phyloP scores from a whole-genome alignment of 371 early-diverging fungal species.

The Parasitella parasitica region DNA sequence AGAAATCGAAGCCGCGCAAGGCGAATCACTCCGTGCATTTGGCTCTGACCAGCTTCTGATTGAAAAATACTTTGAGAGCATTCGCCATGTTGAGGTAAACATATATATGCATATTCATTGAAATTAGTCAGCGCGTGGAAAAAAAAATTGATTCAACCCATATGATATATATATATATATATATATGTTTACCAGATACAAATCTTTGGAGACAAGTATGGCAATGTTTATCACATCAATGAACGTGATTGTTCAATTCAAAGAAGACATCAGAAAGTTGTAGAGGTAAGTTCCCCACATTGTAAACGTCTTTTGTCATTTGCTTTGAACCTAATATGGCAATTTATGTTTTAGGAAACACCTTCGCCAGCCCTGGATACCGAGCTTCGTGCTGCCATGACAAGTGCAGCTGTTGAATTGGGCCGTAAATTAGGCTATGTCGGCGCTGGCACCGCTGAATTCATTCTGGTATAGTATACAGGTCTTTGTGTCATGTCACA shows the following conservation, averaged over 20 bases:
- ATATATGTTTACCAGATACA: no score
- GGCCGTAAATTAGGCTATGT: constrained; percentile 61
- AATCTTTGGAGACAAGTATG: constrained; percentile 78
- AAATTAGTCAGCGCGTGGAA: no score
- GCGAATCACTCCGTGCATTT: constrained; percentile 86
- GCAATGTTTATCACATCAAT: constrained; percentile 81
- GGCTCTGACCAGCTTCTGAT: constrained; percentile 89
- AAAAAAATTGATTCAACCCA: no score
- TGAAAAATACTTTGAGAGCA: constrained; percentile 91
- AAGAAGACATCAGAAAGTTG: constrained; percentile 85
- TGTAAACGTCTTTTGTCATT: constrained; percentile 3
- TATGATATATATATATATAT: no score
- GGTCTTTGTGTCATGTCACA: no score
- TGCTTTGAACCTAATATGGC: constrained; percentile 13
- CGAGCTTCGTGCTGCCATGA: constrained; percentile 53
- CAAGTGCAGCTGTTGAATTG: constrained; percentile 56
- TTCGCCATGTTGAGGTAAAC: constrained; percentile 86
- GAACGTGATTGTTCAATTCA: constrained; percentile 92
- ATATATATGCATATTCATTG: no score
- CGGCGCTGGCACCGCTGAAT: constrained; percentile 85
- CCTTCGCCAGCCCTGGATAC: constrained; percentile 59
- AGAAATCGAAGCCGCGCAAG: constrained; percentile 79
- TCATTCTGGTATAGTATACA: constrained; percentile 67
- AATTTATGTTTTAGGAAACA: constrained; percentile 43
- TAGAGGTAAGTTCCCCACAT: constrained; percentile 56